A percentile compares a stretch with the other conserved stretches of the same genome.
These are phyloP conservation scores for Pholiota conissans DNA, from an alignment of 768 basidiomycete species.

Conservation along the genomic window DNA sequence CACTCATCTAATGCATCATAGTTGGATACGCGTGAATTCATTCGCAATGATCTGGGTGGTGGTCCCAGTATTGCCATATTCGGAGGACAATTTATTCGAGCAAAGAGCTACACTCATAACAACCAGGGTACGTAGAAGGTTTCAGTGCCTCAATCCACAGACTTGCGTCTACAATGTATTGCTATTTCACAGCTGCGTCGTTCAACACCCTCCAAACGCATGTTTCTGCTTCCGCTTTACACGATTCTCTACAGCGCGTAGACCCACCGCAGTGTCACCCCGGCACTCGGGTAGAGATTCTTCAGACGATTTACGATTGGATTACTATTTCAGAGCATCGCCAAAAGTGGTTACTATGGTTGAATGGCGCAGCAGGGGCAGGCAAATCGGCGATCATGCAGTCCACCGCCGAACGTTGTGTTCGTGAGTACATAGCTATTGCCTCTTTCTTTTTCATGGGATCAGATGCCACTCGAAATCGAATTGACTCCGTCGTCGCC, in stretches of 20 bases:
- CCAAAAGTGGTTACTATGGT: background rate
- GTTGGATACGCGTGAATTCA: no score
- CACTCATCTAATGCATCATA: no score
- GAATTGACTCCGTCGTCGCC: background rate
- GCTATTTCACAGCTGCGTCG: background rate
- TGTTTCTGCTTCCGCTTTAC: background rate
- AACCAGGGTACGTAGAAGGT: no score
- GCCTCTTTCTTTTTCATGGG: conserved; percentile 13
- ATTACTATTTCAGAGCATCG: background rate
- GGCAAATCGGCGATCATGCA: conserved; percentile 18
- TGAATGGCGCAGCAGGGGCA: conserved; percentile 5
- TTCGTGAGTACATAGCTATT: background rate
- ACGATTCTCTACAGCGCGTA: background rate
- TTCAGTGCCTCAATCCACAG: no score
- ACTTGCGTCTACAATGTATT: no score
- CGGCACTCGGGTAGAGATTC: background rate
- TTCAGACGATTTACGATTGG: background rate
- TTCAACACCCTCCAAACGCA: background rate
- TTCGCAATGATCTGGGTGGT: no score
- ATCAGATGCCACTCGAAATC: background rate
- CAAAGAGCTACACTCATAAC: no score
- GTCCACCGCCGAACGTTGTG: conserved; percentile 7
- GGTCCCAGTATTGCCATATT: no score
- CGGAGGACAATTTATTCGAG: no score
- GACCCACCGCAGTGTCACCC: conserved; percentile 1